Base-by-base conservation (phyloP, 768 basidiomycete species). In the Cyathus striatus region DNA sequence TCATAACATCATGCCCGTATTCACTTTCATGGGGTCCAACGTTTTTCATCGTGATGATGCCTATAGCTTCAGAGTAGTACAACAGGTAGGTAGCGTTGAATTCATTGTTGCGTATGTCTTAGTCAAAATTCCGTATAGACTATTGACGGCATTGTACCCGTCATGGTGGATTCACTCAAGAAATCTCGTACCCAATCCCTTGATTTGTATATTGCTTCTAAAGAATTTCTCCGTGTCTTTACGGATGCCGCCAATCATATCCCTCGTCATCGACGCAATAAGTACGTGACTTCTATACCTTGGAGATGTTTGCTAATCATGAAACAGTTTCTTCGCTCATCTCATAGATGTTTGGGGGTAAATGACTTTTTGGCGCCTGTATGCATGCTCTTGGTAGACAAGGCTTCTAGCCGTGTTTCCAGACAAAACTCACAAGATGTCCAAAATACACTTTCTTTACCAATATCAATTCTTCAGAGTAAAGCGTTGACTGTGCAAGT, bases 1-100 rank as follows among this genome's bases (percentile, higher is more conserved):
- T 10, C 90, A 89, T 56, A 92, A 95, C 52, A 77, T 97, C 40
- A 96, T 99, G 90, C 95, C 96, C 3, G 83, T 99, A 35, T 98
- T 99, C 70, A 97, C 94, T 0, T 98, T 97, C 66, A 97, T 98
- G 91, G 95, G 96, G 16, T 90, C 94, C n/a, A 94, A 91, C 48
- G 84, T 97, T 14, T 90, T 97, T 69, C 95, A 96, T 56, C 78
- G 93, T 37, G 96, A 99, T 51, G 96, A 99, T 58, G 79, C 86
- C 0, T 94, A 95, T 64, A 94, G 89, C 56, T 95, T 96, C 71
- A 81, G 82, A 26, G 93, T 98, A 6, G 90, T 98, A 2, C 93
- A 97, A 59, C 88, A 87, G 73, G 92, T 90, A 42, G 34, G 66
- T 38, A 2, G 18, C 33, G 26, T 43, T 7, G 20, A 40, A 22